Evolutionary conservation across 176 grass and related monocot species (phyloP).

Genomic region (Saccharum officinarum): DNA sequence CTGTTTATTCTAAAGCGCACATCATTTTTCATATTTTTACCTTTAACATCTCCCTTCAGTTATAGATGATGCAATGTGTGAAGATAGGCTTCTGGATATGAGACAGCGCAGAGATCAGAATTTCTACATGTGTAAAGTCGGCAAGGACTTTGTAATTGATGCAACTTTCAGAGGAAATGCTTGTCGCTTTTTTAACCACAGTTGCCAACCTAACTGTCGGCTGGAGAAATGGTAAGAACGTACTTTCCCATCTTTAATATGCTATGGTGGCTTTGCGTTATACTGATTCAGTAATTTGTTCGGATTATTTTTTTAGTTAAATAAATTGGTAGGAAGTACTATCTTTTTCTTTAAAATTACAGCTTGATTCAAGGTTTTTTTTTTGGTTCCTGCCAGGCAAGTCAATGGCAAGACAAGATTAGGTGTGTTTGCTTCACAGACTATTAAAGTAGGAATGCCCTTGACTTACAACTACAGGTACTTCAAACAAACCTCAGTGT

Average conservation of each 20-base stretch:
- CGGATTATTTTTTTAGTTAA: neutral
- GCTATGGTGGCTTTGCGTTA: neutral
- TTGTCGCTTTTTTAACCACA: conserved; percentile 92
- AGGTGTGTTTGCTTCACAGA: conserved; percentile 66
- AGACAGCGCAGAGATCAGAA: conserved; percentile 64
- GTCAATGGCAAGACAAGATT: conserved; percentile 63
- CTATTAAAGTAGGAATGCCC: conserved; percentile 55
- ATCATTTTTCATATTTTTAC: neutral
- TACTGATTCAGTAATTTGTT: neutral
- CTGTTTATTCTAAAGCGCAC: neutral
- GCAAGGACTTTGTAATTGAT: conserved; percentile 93
- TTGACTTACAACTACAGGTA: conserved; percentile 90
- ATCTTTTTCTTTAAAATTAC: neutral
- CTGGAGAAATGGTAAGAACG: conserved; percentile 84
- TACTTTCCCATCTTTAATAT: neutral
- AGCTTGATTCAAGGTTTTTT: neutral
- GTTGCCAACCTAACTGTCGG: conserved; percentile 83
- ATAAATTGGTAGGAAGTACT: neutral
- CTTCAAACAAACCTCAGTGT: conserved; percentile 1
- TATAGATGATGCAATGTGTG: conserved; percentile 68
- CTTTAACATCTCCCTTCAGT: conserved; percentile 46
- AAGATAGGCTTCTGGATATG: conserved; percentile 82
- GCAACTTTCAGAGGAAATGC: conserved; percentile 89
- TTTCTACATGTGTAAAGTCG: conserved; percentile 92
- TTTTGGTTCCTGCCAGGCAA: conserved; percentile 50